These are phyloP conservation scores for Lentinula lateritia DNA, from an alignment of 768 basidiomycete species.

Conservation along the genomic window DNA sequence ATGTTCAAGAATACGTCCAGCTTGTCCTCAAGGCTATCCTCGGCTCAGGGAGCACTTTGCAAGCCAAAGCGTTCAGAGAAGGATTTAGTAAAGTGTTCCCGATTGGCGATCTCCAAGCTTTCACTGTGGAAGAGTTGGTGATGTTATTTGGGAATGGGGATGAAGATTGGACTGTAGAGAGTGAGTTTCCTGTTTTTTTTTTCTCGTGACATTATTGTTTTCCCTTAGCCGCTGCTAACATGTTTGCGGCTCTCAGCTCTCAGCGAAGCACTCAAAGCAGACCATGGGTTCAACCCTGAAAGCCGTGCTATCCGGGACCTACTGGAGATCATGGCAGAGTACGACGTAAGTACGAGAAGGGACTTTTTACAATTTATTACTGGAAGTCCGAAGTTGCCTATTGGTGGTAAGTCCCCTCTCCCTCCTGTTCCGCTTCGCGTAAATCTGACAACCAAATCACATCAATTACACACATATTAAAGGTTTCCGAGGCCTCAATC, in stretches of 20 bases:
- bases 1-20: slow-evolving; percentile 86
- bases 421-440: neutral
- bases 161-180: slow-evolving; percentile 95
- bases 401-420: slow-evolving; percentile 64
- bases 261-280: slow-evolving; percentile 87
- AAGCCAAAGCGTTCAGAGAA: slow-evolving; percentile 88
- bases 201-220: neutral
- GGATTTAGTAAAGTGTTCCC: slow-evolving; percentile 98
- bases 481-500: slow-evolving; percentile 95
- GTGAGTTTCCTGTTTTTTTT: slow-evolving; percentile 43
- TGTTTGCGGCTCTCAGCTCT: slow-evolving; percentile 48
- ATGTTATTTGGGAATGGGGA: slow-evolving; percentile 95
- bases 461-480: neutral
- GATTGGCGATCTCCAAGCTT: slow-evolving; percentile 82
- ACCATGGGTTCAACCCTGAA: slow-evolving; percentile 96
- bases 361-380: slow-evolving; percentile 96
- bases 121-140: slow-evolving; percentile 91
- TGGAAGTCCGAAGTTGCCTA: slow-evolving; percentile 93
- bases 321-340: slow-evolving; percentile 80
- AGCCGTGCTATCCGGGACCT: slow-evolving; percentile 87
- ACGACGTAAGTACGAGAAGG: slow-evolving; percentile 67
- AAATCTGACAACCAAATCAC: neutral
- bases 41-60: slow-evolving; percentile 68
- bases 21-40: slow-evolving; percentile 86
- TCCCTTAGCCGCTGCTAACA: neutral